phyloP scores from a whole-genome alignment of 805 yeast genomes.

The Candida insectorum region DNA sequence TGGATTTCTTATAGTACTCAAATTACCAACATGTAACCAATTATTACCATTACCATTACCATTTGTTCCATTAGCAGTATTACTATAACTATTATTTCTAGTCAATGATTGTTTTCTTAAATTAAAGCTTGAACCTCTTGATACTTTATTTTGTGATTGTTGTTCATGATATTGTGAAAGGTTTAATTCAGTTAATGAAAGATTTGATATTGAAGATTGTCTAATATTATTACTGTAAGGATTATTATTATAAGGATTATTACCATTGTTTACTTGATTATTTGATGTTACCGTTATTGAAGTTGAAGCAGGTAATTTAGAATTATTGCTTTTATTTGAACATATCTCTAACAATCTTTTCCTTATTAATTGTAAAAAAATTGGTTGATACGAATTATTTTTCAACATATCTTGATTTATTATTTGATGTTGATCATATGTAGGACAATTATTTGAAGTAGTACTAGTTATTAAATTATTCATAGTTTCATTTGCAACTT shows the following conservation, averaged over 20 bases:
- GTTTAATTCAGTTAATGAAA: constrained; percentile 39
- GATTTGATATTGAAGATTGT: constrained; percentile 38
- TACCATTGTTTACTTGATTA: constrained; percentile 2
- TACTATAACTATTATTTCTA: constrained; percentile 34
- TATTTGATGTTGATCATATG: constrained; percentile 32
- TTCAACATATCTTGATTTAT: constrained; percentile 28
- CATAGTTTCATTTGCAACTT: constrained; percentile 43
- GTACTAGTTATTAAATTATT: constrained; percentile 18
- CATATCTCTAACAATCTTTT: constrained; percentile 41
- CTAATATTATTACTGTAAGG: constrained; percentile 17
- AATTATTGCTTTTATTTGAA: constrained; percentile 15
- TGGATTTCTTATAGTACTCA: constrained; percentile 25
- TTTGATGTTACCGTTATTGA: constrained; percentile 18
- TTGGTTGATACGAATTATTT: constrained; percentile 33
- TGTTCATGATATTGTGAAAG: constrained; percentile 25
- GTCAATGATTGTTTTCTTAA: constrained; percentile 43
- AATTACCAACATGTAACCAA: constrained; percentile 45
- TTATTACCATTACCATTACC: constrained; percentile 20
- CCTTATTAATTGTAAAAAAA: constrained; percentile 39
- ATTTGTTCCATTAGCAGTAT: neutral
- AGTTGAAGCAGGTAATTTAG: constrained; percentile 22
- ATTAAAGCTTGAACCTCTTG: constrained; percentile 34
- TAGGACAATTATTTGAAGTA: constrained; percentile 15
- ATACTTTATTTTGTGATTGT: constrained; percentile 16
- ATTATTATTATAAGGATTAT: constrained; percentile 2